phyloP scores from a whole-genome alignment of 177 flowering plant genomes.

The Tripterygium wilfordii region DNA sequence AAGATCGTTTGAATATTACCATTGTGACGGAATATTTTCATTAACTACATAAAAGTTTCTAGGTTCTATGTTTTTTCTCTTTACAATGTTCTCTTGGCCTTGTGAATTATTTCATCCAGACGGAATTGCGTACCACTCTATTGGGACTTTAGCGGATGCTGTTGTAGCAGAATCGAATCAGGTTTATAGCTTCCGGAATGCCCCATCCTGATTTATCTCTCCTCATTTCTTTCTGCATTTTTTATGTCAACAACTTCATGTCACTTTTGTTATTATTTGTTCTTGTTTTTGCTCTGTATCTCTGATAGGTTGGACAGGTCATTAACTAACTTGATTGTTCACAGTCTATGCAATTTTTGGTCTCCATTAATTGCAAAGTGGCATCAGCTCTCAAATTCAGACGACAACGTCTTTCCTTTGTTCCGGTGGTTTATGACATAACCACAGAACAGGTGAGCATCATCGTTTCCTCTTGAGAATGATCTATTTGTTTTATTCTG shows the following conservation, averaged over 20 bases:
- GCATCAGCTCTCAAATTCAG: conserved; percentile 89
- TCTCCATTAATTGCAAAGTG: conserved; percentile 94
- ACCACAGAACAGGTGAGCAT: conserved; percentile 87
- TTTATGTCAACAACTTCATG: no score
- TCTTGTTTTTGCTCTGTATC: no score
- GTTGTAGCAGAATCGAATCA: conserved; percentile 86
- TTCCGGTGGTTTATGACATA: conserved; percentile 93
- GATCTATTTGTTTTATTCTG: no score
- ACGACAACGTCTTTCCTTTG: conserved; percentile 87
- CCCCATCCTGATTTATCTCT: no score
- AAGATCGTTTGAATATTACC: no score
- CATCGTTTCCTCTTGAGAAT: neutral
- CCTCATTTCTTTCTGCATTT: no score
- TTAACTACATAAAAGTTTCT: no score
- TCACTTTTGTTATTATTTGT: no score
- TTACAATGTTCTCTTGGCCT: no score
- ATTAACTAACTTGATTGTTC: conserved; percentile 11
- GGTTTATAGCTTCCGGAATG: conserved; percentile 40
- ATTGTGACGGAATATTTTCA: no score
- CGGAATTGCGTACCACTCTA: conserved; percentile 92
- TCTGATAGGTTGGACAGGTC: no score
- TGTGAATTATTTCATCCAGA: conserved; percentile 41
- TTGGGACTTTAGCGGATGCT: conserved; percentile 97
- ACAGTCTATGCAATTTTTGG: conserved; percentile 83
- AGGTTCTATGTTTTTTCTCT: no score